Percentiles rank a stretch among this genome's conserved stretches.
These are phyloP conservation scores for Tetratostichococcus sp. DNA, from an alignment of 139 green algal species.

Conservation along the genomic window DNA sequence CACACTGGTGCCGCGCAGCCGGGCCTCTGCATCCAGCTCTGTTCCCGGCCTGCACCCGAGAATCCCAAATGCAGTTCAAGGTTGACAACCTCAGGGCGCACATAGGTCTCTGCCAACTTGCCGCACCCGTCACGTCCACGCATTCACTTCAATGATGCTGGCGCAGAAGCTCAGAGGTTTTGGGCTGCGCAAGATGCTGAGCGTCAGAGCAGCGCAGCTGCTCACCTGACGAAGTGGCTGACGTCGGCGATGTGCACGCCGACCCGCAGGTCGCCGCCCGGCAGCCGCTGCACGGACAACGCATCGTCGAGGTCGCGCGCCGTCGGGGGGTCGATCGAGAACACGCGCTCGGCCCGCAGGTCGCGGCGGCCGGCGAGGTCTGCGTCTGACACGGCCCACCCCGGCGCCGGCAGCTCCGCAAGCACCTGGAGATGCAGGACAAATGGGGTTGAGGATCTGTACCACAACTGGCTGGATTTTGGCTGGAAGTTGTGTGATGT, in stretches of 20 bases:
- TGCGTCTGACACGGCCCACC: slow-evolving; percentile 64
- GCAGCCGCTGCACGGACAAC: slow-evolving; percentile 52
- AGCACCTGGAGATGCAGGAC: slow-evolving; percentile 57
- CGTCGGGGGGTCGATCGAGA: slow-evolving; percentile 81
- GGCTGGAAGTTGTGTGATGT: too few relatives aligned
- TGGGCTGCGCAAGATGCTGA: too few relatives aligned
- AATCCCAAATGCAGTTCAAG: too few relatives aligned
- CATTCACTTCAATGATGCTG: too few relatives aligned
- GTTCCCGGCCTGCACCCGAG: slow-evolving; percentile 33
- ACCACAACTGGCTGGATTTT: too few relatives aligned
- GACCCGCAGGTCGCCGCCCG: slow-evolving; percentile 37
- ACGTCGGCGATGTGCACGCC: slow-evolving; percentile 93
- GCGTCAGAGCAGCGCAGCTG: too few relatives aligned
- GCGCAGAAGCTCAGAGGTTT: too few relatives aligned
- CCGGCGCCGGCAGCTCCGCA: slow-evolving; percentile 72
- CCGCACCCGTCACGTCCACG: too few relatives aligned
- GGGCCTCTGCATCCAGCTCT: slow-evolving; percentile 76
- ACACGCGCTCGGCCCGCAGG: slow-evolving; percentile 66
- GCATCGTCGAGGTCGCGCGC: slow-evolving; percentile 84
- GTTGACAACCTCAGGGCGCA: too few relatives aligned
- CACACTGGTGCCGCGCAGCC: slow-evolving; percentile 55
- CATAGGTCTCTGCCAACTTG: too few relatives aligned
- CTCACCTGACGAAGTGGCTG: slow-evolving; percentile 73
- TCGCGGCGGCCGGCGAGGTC: slow-evolving; percentile 67
- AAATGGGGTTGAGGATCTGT: too few relatives aligned